Percentiles rank a stretch among this genome's conserved stretches.
Conservation (phyloP, 441 rosid genomes). For the Lagerstroemia fauriei region DNA sequence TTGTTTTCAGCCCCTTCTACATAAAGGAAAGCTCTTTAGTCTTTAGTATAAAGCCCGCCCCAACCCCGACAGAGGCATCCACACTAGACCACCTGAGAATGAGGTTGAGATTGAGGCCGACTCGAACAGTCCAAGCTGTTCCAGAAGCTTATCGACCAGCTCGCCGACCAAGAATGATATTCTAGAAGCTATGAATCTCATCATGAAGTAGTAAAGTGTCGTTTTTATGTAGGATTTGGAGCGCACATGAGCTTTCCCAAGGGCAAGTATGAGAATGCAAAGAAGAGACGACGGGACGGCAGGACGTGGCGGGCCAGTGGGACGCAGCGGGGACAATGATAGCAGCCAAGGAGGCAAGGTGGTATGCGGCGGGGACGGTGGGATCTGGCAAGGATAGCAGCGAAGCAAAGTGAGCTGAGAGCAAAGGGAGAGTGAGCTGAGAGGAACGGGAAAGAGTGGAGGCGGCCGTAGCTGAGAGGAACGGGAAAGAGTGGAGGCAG, state of each 20-base stretch:
- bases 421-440: too few relatives aligned
- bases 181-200: conserved; percentile 59
- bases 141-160: conserved; percentile 49
- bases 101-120: conserved; percentile 23
- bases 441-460: too few relatives aligned
- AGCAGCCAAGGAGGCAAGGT: too few relatives aligned
- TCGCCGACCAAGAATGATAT: conserved; percentile 57
- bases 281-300: too few relatives aligned
- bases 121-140: conserved; percentile 51
- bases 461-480: too few relatives aligned
- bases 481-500: too few relatives aligned
- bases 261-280: conserved; percentile 63
- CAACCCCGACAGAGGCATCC: conserved; percentile 1
- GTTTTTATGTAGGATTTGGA: conserved; percentile 46
- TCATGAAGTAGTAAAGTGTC: conserved; percentile 38
- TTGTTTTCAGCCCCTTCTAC: background rate
- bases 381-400: too few relatives aligned
- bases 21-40: too few relatives aligned
- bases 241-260: conserved; percentile 58
- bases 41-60: conserved; percentile 41
- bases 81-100: background rate
- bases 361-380: too few relatives aligned
- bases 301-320: too few relatives aligned
- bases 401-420: too few relatives aligned
- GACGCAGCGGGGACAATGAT: too few relatives aligned